Evolutionary conservation across 805 yeast genomes (phyloP).

Genomic region (Saccharomycopsis vini): DNA sequence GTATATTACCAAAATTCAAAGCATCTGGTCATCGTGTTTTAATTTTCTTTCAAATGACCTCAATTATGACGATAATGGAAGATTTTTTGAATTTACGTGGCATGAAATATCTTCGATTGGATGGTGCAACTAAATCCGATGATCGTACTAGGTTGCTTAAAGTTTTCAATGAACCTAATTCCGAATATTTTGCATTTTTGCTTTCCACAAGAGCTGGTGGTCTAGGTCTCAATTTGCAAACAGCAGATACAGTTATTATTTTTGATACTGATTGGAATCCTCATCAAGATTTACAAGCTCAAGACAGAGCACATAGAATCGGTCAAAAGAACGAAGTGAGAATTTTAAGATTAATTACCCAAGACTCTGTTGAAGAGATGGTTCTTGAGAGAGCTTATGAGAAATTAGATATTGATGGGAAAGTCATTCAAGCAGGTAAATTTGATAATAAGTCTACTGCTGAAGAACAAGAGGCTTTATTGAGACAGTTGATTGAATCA

Average conservation of each 20-base stretch:
- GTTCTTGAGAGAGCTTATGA: slow-evolving; percentile 77
- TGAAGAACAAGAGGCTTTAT: slow-evolving; percentile 77
- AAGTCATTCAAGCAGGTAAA: slow-evolving; percentile 87
- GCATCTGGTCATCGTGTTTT: slow-evolving; percentile 70
- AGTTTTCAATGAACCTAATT: slow-evolving; percentile 62
- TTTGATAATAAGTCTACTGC: slow-evolving; percentile 80
- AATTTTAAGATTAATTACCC: slow-evolving; percentile 68
- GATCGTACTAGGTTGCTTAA: slow-evolving; percentile 72
- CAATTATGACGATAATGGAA: slow-evolving; percentile 85
- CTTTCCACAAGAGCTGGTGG: slow-evolving; percentile 88
- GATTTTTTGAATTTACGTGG: slow-evolving; percentile 62
- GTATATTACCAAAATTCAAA: slow-evolving; percentile 67
- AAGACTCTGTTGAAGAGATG: slow-evolving; percentile 77
- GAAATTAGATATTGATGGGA: slow-evolving; percentile 78
- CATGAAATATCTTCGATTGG: slow-evolving; percentile 66
- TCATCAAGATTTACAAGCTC: slow-evolving; percentile 86
- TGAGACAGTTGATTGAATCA: slow-evolving; percentile 62
- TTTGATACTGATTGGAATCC: slow-evolving; percentile 91
- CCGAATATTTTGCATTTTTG: slow-evolving; percentile 71
- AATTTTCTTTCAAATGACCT: slow-evolving; percentile 84
- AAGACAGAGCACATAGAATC: slow-evolving; percentile 84
- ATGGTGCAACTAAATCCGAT: slow-evolving; percentile 78
- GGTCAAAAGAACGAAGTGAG: slow-evolving; percentile 85
- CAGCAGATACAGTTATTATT: slow-evolving; percentile 80
- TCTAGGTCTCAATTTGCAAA: slow-evolving; percentile 74